Percentiles rank a stretch among this genome's conserved stretches.
Conservation (phyloP, 2,329 filamentous ascomycete species). For the Biscogniauxia marginata region DNA sequence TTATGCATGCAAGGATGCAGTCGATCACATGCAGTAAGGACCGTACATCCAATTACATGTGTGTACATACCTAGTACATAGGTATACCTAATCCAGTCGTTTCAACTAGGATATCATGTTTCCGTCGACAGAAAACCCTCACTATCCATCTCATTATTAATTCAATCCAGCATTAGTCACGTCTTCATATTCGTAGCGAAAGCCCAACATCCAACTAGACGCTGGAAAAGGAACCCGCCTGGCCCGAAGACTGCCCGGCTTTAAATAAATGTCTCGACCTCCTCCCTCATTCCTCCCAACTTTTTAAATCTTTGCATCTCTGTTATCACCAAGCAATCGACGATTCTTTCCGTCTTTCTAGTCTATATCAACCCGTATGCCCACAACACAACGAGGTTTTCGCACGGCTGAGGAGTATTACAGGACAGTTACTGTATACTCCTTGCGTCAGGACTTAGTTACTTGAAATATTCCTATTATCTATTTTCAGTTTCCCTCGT, state of each 20-base stretch:
- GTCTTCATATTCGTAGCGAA: too few relatives aligned
- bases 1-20: too few relatives aligned
- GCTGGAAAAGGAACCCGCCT: too few relatives aligned
- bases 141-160: not conserved
- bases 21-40: too few relatives aligned
- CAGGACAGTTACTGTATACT: constrained; percentile 58
- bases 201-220: too few relatives aligned
- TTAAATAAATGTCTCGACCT: not conserved
- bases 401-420: constrained; percentile 64
- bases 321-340: too few relatives aligned
- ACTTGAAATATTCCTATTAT: constrained; percentile 14
- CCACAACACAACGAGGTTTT: constrained; percentile 32
- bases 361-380: constrained; percentile 33
- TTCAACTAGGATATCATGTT: too few relatives aligned
- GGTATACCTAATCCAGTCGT: not conserved
- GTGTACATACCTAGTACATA: too few relatives aligned
- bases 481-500: too few relatives aligned
- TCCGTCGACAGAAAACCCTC: not conserved
- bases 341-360: too few relatives aligned
- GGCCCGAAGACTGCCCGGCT: not conserved
- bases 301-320: not conserved
- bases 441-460: constrained; percentile 58
- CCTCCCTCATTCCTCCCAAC: not conserved
- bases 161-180: not conserved
- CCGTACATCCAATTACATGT: too few relatives aligned